Percentiles rank a stretch among this genome's conserved stretches.
These are phyloP conservation scores for Globisporangium nodosum DNA, from an alignment of 352 stramenopile genomes.

Conservation along the genomic window DNA sequence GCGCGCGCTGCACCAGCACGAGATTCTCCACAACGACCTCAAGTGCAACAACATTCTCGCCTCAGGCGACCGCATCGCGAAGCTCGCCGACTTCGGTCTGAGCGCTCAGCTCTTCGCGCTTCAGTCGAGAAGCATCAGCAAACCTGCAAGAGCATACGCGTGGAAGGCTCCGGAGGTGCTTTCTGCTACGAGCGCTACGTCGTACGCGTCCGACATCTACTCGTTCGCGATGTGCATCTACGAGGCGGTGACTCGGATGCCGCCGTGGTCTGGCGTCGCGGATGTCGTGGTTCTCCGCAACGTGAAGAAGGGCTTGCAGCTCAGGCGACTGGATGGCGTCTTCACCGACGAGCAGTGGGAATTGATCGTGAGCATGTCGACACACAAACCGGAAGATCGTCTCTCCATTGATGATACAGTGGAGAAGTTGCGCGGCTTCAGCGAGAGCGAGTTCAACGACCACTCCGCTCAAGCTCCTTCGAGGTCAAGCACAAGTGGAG, in stretches of 20 bases:
- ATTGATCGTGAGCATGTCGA: not conserved
- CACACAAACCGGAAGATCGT: not conserved
- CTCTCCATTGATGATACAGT: not conserved
- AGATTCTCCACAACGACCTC: not conserved
- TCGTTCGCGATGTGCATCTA: not conserved
- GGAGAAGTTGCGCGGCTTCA: not conserved
- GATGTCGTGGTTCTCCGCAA: not conserved
- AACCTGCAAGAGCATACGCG: not conserved
- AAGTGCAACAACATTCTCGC: conserved; percentile 1
- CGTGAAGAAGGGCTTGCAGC: not conserved
- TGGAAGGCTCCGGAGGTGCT: not conserved
- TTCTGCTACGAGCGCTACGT: too few species aligned
- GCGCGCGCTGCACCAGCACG: not conserved
- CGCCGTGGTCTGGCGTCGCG: not conserved
- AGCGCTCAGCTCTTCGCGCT: not conserved
- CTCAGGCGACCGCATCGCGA: not conserved
- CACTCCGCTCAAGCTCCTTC: too few species aligned
- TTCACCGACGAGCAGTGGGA: not conserved
- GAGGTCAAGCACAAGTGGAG: too few species aligned
- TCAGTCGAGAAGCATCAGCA: not conserved
- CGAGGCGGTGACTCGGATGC: not conserved
- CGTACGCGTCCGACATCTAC: not conserved
- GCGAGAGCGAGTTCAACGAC: not conserved
- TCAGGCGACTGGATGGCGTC: not conserved
- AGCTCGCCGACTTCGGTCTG: not conserved